Conservation (phyloP, 2,329 filamentous ascomycete species). For the Neodidymelliopsis sp. region DNA sequence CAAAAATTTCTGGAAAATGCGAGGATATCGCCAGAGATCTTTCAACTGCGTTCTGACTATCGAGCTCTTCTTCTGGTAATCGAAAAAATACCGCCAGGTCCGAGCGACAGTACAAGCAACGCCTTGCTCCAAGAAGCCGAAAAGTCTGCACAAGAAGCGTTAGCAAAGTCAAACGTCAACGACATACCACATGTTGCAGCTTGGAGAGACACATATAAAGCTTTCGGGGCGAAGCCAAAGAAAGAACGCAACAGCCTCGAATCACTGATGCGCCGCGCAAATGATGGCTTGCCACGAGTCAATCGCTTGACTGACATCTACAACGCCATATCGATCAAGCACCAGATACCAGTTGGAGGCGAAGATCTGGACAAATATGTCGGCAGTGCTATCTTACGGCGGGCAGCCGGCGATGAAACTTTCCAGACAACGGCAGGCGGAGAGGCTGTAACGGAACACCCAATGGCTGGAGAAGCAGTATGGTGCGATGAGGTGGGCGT, state of each 20-base stretch:
- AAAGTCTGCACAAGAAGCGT: conserved; percentile 17
- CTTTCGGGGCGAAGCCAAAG: conserved; percentile 51
- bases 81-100: conserved; percentile 40
- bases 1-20: background rate
- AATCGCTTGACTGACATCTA: conserved; percentile 53
- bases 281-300: conserved; percentile 45
- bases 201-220: conserved; percentile 51
- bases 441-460: conserved; percentile 29
- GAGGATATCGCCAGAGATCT: conserved; percentile 36
- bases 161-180: conserved; percentile 30
- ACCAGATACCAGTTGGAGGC: conserved; percentile 50
- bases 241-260: conserved; percentile 50
- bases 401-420: conserved; percentile 44
- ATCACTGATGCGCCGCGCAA: conserved; percentile 45
- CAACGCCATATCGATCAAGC: conserved; percentile 51
- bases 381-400: conserved; percentile 40
- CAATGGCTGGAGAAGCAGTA: conserved; percentile 46
- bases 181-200: conserved; percentile 48
- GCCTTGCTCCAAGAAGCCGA: conserved; percentile 41
- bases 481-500: conserved; percentile 51
- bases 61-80: conserved; percentile 48
- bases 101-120: conserved; percentile 44
- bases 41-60: conserved; percentile 49
- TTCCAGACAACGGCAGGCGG: conserved; percentile 45
- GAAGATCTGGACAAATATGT: conserved; percentile 51